Conservation (phyloP, 257 asterid genomes). For the Fraxinus cuspidata region DNA sequence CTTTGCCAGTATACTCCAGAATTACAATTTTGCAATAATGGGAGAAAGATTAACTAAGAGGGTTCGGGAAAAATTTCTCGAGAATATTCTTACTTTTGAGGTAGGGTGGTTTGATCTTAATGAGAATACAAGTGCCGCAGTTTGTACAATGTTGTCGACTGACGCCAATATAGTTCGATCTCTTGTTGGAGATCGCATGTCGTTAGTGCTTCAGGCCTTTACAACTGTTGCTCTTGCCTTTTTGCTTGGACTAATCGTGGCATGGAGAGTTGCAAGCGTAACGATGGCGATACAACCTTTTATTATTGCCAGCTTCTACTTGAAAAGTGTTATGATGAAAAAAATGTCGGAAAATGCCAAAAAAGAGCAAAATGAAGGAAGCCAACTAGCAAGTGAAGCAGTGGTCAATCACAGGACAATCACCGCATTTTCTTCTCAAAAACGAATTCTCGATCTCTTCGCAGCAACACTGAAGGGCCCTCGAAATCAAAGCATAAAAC, state of each 20-base stretch:
- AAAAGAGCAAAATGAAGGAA: slow-evolving; percentile 67
- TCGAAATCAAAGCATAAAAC: slow-evolving; percentile 47
- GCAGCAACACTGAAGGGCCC: slow-evolving; percentile 45
- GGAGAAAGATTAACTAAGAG: slow-evolving; percentile 68
- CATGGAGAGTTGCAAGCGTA: slow-evolving; percentile 71
- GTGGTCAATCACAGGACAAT: slow-evolving; percentile 71
- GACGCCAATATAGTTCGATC: slow-evolving; percentile 63
- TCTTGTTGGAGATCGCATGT: slow-evolving; percentile 67
- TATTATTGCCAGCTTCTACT: slow-evolving; percentile 58
- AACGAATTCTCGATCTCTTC: slow-evolving; percentile 49
- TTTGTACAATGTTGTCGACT: slow-evolving; percentile 55
- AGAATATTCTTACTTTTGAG: slow-evolving; percentile 59
- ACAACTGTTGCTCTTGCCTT: slow-evolving; percentile 56
- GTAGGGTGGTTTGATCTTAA: slow-evolving; percentile 73
- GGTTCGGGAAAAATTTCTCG: slow-evolving; percentile 54
- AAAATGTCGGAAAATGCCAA: slow-evolving; percentile 56
- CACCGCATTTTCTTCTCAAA: slow-evolving; percentile 73
- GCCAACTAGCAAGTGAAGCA: slow-evolving; percentile 79
- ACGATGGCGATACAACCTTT: slow-evolving; percentile 71
- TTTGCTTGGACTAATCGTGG: slow-evolving; percentile 43
- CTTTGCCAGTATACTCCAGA: slow-evolving; percentile 61
- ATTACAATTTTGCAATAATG: slow-evolving; percentile 65
- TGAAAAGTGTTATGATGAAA: slow-evolving; percentile 55
- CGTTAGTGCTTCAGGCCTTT: slow-evolving; percentile 58
- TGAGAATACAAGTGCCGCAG: slow-evolving; percentile 56